phyloP scores from a whole-genome alignment of 1,284 basidiomycete species.

The Ustilago hordei region DNA sequence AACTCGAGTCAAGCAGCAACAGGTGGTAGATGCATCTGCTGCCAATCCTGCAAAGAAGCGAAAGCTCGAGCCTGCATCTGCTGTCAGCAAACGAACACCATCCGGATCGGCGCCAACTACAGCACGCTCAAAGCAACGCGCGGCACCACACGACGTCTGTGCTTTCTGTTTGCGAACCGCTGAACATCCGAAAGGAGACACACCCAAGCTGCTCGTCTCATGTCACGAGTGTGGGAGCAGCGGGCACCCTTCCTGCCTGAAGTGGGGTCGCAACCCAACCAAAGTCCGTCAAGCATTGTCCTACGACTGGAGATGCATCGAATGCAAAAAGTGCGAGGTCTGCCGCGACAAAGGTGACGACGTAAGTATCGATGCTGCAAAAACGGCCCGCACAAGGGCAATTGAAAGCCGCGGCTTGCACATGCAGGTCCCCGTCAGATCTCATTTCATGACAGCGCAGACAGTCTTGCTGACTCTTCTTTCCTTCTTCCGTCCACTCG shows the following conservation, averaged over 20 bases:
- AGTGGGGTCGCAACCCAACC: slow-evolving; percentile 70
- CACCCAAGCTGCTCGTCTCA: slow-evolving; percentile 60
- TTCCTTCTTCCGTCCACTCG: slow-evolving; percentile 7
- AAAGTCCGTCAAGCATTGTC: slow-evolving; percentile 71
- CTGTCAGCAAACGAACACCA: slow-evolving; percentile 13
- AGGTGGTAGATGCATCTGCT: slow-evolving; percentile 6
- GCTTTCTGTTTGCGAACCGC: slow-evolving; percentile 66
- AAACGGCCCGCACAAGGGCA: not conserved
- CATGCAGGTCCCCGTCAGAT: slow-evolving; percentile 14
- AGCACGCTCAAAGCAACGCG: slow-evolving; percentile 14
- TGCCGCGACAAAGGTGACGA: slow-evolving; percentile 88
- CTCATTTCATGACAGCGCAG: slow-evolving; percentile 13
- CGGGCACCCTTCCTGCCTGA: slow-evolving; percentile 68
- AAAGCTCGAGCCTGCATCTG: slow-evolving; percentile 22
- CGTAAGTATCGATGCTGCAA: slow-evolving; percentile 74
- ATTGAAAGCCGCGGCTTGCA: not conserved
- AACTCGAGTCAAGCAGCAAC: slow-evolving; percentile 7
- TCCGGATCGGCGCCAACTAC: not conserved
- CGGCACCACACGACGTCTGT: slow-evolving; percentile 53
- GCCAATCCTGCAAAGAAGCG: slow-evolving; percentile 39
- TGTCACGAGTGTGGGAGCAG: slow-evolving; percentile 69
- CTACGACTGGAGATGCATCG: slow-evolving; percentile 89
- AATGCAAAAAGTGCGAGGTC: slow-evolving; percentile 93
- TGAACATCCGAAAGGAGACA: slow-evolving; percentile 36
- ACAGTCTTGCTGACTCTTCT: slow-evolving; percentile 10